A percentile compares a stretch with the other conserved stretches of the same genome.
phyloP scores from a whole-genome alignment of 768 basidiomycete species.

The Psilocybe cubensis region DNA sequence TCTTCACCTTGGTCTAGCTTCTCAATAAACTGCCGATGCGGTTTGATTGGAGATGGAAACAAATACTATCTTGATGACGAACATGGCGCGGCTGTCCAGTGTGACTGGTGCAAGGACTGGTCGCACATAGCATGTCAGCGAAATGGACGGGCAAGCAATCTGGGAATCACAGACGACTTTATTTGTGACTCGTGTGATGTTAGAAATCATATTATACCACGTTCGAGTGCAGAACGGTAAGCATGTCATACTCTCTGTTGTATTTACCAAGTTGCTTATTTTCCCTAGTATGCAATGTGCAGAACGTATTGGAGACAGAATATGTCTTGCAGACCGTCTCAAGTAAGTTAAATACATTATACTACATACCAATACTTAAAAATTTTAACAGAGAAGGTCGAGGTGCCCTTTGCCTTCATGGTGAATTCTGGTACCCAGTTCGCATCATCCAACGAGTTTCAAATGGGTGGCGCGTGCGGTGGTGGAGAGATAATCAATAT shows the following conservation, averaged over 20 bases:
- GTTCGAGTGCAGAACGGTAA: neutral
- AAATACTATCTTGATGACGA: neutral
- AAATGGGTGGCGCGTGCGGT: constrained; percentile 19
- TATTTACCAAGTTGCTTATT: no score
- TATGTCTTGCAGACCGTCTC: neutral
- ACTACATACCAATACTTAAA: neutral
- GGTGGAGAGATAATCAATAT: constrained; percentile 21
- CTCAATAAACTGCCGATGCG: constrained; percentile 15
- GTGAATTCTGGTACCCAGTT: constrained; percentile 28
- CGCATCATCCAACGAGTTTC: constrained; percentile 16
- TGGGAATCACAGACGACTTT: constrained; percentile 11
- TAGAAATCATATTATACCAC: neutral
- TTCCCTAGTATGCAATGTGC: no score
- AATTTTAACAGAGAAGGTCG: constrained; percentile 1
- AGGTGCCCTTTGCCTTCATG: constrained; percentile 20
- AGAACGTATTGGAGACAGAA: neutral
- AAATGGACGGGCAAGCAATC: constrained; percentile 22
- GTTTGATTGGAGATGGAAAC: constrained; percentile 12
- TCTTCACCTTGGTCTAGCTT: no score
- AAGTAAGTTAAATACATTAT: neutral
- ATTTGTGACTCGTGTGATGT: constrained; percentile 20
- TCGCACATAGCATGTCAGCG: constrained; percentile 30
- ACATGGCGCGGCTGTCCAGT: constrained; percentile 24
- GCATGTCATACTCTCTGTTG: no score
- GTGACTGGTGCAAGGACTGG: constrained; percentile 22